Conservation (phyloP, 2,329 filamentous ascomycete genomes). For the Fusarium circinatum region DNA sequence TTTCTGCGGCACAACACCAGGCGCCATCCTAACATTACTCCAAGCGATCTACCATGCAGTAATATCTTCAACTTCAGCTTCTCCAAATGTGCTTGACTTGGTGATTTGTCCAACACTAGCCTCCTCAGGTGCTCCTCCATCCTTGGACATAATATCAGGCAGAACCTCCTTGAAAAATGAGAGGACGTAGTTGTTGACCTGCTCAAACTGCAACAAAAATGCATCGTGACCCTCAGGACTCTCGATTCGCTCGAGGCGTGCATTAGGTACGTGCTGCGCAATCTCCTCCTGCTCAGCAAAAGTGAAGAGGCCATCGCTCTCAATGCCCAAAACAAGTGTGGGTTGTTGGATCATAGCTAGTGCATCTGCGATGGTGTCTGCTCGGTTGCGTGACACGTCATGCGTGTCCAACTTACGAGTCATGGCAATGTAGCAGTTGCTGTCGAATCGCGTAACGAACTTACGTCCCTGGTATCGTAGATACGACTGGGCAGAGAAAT, state of each 20-base stretch:
- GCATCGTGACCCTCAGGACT: slow-evolving; percentile 96
- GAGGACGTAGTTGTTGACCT: slow-evolving; percentile 90
- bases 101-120: slow-evolving; percentile 70
- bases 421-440: slow-evolving; percentile 99
- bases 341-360: slow-evolving; percentile 88
- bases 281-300: slow-evolving; percentile 97
- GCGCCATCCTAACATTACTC: not conserved
- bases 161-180: slow-evolving; percentile 84
- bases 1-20: not conserved
- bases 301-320: slow-evolving; percentile 95
- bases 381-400: slow-evolving; percentile 85
- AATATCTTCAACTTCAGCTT: slow-evolving; percentile 96
- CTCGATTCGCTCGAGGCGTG: slow-evolving; percentile 85
- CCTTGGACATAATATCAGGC: slow-evolving; percentile 85
- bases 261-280: slow-evolving; percentile 81
- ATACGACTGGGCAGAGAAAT: slow-evolving; percentile 98
- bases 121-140: slow-evolving; percentile 60
- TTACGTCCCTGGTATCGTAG: slow-evolving; percentile 96
- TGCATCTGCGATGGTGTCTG: slow-evolving; percentile 75
- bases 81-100: slow-evolving; percentile 92
- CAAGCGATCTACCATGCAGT: slow-evolving; percentile 79
- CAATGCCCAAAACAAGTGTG: slow-evolving; percentile 89
- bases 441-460: slow-evolving; percentile 96
- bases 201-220: slow-evolving; percentile 95
- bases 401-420: slow-evolving; percentile 98